Conservation (phyloP, 1,284 basidiomycete species). For the Salmacisia buchloeana region DNA sequence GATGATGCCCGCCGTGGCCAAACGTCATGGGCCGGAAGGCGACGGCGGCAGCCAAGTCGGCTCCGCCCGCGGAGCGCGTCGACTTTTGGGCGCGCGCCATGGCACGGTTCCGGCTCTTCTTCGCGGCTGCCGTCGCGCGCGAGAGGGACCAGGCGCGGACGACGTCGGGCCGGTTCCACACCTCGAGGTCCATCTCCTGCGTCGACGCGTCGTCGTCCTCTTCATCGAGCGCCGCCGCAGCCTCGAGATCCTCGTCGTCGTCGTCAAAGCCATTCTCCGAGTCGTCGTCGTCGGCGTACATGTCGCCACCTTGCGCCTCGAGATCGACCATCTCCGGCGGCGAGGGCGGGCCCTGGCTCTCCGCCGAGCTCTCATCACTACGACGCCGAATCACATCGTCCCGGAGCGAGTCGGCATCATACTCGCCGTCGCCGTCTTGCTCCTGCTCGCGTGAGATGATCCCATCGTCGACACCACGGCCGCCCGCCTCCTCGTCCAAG, state of each 20-base stretch:
- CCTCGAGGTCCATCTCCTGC: slow-evolving; percentile 10
- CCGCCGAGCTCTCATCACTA: slow-evolving; percentile 17
- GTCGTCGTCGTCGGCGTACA: slow-evolving; percentile 5
- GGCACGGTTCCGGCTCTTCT: slow-evolving; percentile 1
- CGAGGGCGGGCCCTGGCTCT: slow-evolving; percentile 24
- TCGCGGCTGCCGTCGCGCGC: slow-evolving; percentile 13
- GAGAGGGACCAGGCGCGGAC: slow-evolving; percentile 37
- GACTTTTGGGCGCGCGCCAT: neutral
- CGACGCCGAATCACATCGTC: slow-evolving; percentile 5
- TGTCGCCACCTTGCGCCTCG: slow-evolving; percentile 1
- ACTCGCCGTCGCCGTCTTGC: too few relatives aligned
- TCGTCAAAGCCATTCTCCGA: slow-evolving; percentile 9
- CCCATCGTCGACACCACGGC: too few relatives aligned
- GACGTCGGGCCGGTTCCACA: slow-evolving; percentile 32
- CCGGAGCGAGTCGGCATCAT: neutral
- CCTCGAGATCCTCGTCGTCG: slow-evolving; percentile 3
- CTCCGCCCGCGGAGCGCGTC: neutral
- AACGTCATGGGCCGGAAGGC: slow-evolving; percentile 6
- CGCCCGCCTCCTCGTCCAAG: neutral
- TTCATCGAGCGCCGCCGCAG: neutral
- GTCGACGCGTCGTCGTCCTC: slow-evolving; percentile 7
- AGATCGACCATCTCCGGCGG: slow-evolving; percentile 7
- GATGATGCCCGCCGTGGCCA: neutral
- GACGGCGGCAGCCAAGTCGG: neutral
- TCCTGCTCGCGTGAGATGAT: too few relatives aligned